These are phyloP conservation scores for Cordyceps javanica DNA, from an alignment of 2,329 filamentous ascomycete genomes.

Conservation along the genomic window DNA sequence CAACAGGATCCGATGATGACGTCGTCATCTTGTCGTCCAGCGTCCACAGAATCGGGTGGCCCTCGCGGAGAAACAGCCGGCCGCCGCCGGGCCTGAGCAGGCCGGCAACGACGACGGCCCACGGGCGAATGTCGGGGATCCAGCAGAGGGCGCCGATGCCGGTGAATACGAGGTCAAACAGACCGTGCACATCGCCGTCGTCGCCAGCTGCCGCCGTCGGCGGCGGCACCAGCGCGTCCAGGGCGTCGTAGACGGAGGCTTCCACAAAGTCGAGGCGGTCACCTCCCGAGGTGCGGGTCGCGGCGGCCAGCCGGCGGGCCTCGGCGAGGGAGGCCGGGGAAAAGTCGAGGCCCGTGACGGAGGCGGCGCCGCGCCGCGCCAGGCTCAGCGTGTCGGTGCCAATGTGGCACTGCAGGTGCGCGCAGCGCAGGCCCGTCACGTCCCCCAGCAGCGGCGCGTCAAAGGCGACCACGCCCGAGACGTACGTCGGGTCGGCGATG, in stretches of 20 bases:
- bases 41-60: slow-evolving; percentile 13
- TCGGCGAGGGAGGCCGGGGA: slow-evolving; percentile 12
- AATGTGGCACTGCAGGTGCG: slow-evolving; percentile 17
- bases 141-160: slow-evolving; percentile 16
- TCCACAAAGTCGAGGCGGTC: slow-evolving; percentile 14
- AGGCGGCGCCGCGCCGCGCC: slow-evolving; percentile 14
- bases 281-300: slow-evolving; percentile 9
- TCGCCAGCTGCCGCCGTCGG: no score
- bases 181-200: no score
- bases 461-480: slow-evolving; percentile 12
- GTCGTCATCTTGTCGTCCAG: slow-evolving; percentile 12
- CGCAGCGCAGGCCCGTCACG: slow-evolving; percentile 12
- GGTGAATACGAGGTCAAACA: slow-evolving; percentile 16
- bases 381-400: slow-evolving; percentile 17
- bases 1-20: no score
- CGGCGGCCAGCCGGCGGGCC: slow-evolving; percentile 10
- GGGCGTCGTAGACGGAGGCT: slow-evolving; percentile 13
- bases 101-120: slow-evolving; percentile 13
- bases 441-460: slow-evolving; percentile 12
- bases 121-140: slow-evolving; percentile 11
- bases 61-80: slow-evolving; percentile 15
- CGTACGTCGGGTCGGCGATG: neutral
- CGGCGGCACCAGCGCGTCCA: neutral
- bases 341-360: slow-evolving; percentile 17
- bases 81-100: slow-evolving; percentile 14